Evolutionary conservation across 2,329 filamentous ascomycete species (phyloP).

Genomic region (Venturia oleaginea): DNA sequence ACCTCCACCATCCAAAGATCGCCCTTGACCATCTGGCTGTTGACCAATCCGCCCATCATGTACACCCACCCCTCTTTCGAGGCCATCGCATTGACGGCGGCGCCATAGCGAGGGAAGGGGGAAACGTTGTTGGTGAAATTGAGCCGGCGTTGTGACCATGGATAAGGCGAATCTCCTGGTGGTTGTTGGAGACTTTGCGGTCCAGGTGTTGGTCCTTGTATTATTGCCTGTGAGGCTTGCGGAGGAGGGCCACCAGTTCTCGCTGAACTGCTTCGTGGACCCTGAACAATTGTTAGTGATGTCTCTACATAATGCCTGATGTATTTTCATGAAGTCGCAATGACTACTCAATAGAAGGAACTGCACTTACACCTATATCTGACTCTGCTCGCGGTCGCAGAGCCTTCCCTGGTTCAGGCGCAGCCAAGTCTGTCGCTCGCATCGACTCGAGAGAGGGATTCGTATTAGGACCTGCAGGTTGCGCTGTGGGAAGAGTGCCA

Average conservation of each 20-base stretch:
- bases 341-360: background rate
- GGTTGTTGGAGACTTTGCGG: background rate
- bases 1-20: conserved; percentile 98
- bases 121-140: conserved; percentile 78
- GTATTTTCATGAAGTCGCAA: background rate
- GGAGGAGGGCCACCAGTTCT: background rate
- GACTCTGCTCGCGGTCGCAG: conserved; percentile 12
- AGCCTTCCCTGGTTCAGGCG: conserved; percentile 37
- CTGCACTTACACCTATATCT: conserved; percentile 10
- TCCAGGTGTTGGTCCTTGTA: background rate
- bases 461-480: background rate
- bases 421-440: background rate
- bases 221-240: background rate
- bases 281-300: background rate
- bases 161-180: conserved; percentile 66
- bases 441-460: conserved; percentile 11
- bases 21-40: conserved; percentile 90
- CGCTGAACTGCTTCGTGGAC: background rate
- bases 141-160: conserved; percentile 85
- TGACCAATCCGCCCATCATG: conserved; percentile 92
- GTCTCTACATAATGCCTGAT: background rate
- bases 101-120: conserved; percentile 93
- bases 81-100: conserved; percentile 83
- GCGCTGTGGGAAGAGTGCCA: conserved; percentile 20
- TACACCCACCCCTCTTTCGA: conserved; percentile 98